phyloP scores from a whole-genome alignment of 345 rosid species.

The Hevea brasiliensis region DNA sequence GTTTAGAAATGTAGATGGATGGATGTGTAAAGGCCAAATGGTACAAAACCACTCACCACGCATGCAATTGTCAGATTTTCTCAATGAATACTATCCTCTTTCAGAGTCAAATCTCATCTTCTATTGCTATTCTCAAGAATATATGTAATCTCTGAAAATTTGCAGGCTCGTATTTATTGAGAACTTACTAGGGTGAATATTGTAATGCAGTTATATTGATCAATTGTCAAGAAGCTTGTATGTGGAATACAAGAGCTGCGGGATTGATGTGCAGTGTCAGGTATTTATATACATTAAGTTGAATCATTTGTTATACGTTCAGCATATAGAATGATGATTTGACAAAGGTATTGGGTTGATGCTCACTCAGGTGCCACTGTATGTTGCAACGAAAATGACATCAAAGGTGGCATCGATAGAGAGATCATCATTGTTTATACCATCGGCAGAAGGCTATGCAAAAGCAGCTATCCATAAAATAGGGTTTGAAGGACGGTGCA shows the following conservation, averaged over 20 bases:
- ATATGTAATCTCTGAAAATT: background rate
- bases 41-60: no score
- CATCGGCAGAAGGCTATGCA: conserved; percentile 60
- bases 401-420: conserved; percentile 51
- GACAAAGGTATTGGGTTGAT: no score
- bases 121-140: background rate
- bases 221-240: conserved; percentile 66
- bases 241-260: conserved; percentile 66
- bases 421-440: conserved; percentile 51
- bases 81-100: no score
- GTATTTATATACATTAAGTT: conserved; percentile 38
- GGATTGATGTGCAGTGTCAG: conserved; percentile 90
- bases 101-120: no score
- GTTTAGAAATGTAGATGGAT: no score
- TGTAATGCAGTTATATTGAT: conserved; percentile 54
- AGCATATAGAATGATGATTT: no score
- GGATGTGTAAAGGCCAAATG: no score
- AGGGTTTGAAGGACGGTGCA: conserved; percentile 63
- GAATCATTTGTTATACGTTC: no score
- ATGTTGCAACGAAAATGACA: conserved; percentile 83
- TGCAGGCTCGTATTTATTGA: background rate
- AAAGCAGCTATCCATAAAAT: conserved; percentile 51
- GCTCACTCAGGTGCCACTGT: conserved; percentile 56
- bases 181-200: no score
- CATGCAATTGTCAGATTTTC: no score